Percentiles rank a stretch among this genome's conserved stretches.
phyloP scores from a whole-genome alignment of 768 basidiomycete genomes.

The Boletus barrowsii region DNA sequence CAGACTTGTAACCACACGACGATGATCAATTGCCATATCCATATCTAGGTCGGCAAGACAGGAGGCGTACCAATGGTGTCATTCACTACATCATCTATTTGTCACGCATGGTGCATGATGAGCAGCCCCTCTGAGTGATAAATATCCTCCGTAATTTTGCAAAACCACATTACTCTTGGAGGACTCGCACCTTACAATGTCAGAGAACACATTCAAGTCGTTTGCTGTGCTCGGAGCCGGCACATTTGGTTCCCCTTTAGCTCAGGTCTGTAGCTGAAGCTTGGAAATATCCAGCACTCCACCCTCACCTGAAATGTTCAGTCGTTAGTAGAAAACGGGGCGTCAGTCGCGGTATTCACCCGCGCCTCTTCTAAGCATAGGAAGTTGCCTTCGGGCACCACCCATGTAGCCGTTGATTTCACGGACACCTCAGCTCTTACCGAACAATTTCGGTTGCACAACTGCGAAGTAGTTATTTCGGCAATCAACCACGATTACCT shows the following conservation, averaged over 20 bases:
- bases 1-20: neutral
- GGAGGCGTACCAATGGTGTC: conserved; percentile 1
- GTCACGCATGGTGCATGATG: neutral
- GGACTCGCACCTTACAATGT: conserved; percentile 1
- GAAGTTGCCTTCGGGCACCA: conserved; percentile 6
- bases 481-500: conserved; percentile 20
- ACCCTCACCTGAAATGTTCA: conserved; percentile 1
- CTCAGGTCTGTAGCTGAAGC: conserved; percentile 1
- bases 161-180: no score
- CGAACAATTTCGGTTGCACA: conserved; percentile 13
- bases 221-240: conserved; percentile 22
- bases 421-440: conserved; percentile 8
- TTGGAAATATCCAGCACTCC: neutral
- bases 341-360: conserved; percentile 13
- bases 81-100: conserved; percentile 4
- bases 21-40: no score
- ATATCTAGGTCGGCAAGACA: conserved; percentile 2
- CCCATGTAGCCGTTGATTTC: conserved; percentile 12
- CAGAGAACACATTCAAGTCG: conserved; percentile 13
- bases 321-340: conserved; percentile 10
- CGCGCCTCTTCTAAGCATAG: conserved; percentile 7
- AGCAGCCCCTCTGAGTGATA: neutral
- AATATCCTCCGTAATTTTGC: no score
- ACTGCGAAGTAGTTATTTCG: conserved; percentile 28
- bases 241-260: conserved; percentile 12